These are phyloP conservation scores for Chlorella sorokiniana DNA, from an alignment of 139 green algal species.

Conservation along the genomic window DNA sequence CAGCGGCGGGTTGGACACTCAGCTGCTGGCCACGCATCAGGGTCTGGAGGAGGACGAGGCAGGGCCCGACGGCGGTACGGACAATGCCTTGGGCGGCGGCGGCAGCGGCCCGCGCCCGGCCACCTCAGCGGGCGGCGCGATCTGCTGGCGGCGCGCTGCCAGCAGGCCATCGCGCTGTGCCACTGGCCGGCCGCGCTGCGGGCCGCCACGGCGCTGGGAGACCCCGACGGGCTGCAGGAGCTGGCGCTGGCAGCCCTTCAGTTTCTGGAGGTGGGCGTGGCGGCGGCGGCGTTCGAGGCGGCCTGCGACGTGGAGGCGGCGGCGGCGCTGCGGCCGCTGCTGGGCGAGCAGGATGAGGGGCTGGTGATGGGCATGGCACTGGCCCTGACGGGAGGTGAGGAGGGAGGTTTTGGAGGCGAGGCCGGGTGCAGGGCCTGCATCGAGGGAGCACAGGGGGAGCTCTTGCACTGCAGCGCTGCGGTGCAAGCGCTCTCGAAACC, in stretches of 20 bases:
- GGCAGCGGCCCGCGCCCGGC: background rate
- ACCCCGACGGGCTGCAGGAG: constrained; percentile 54
- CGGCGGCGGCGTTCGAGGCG: constrained; percentile 62
- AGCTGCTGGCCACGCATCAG: constrained; percentile 22
- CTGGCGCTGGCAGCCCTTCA: constrained; percentile 63
- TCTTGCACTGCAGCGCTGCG: too few species aligned
- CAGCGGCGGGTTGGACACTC: background rate
- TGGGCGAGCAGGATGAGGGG: constrained; percentile 69
- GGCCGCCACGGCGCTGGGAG: constrained; percentile 50
- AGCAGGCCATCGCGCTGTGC: constrained; percentile 46
- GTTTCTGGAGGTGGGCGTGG: constrained; percentile 67
- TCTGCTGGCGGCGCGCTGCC: constrained; percentile 37
- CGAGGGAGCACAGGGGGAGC: too few species aligned
- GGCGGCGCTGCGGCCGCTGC: constrained; percentile 64
- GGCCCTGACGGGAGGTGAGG: constrained; percentile 59
- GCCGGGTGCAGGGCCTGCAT: background rate
- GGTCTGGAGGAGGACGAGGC: constrained; percentile 1
- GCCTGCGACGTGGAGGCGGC: constrained; percentile 70
- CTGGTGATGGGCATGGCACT: constrained; percentile 74
- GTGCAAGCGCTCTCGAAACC: too few species aligned
- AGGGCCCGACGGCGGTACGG: background rate
- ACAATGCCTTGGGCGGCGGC: background rate
- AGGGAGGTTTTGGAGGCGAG: background rate
- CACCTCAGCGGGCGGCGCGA: background rate
- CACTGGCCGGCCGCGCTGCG: constrained; percentile 60